These are phyloP conservation scores for Colletotrichum endophyticum DNA, from an alignment of 2,329 filamentous ascomycete species.

Conservation along the genomic window DNA sequence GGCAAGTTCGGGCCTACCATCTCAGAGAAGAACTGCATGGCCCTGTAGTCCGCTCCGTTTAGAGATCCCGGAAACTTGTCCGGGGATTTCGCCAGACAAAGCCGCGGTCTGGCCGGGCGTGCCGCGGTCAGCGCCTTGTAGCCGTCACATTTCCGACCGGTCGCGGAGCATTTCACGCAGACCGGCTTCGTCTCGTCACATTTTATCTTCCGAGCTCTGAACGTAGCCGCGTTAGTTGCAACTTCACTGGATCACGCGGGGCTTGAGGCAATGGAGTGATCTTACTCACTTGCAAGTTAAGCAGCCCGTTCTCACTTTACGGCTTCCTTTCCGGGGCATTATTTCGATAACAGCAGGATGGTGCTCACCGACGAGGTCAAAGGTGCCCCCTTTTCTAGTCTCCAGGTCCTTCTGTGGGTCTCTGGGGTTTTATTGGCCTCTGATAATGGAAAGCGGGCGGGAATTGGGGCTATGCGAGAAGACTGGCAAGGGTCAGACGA, in stretches of 20 bases:
- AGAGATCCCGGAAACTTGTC: neutral
- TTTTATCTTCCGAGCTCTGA: conserved; percentile 58
- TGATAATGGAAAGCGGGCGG: neutral
- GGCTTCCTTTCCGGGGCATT: conserved; percentile 41
- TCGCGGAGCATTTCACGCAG: conserved; percentile 58
- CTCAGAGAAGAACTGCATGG: conserved; percentile 18
- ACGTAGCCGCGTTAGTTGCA: neutral
- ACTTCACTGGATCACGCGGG: neutral
- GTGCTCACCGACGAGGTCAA: neutral
- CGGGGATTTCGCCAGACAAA: neutral
- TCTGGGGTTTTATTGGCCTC: neutral
- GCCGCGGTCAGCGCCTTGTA: conserved; percentile 37
- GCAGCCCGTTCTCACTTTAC: conserved; percentile 54
- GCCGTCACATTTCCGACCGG: conserved; percentile 62
- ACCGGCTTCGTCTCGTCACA: conserved; percentile 60
- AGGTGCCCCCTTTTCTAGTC: neutral
- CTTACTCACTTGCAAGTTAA: conserved; percentile 58
- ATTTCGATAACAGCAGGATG: neutral
- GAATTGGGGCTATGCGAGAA: neutral
- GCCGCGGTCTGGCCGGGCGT: conserved; percentile 12
- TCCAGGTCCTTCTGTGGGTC: neutral
- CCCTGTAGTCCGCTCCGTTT: neutral
- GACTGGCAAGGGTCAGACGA: neutral
- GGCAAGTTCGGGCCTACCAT: conserved; percentile 11
- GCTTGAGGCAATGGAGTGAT: neutral